A percentile compares a stretch with the other conserved stretches of the same genome.
Conservation (phyloP, 495 filamentous ascomycete genomes). For the Tuber borchii region DNA sequence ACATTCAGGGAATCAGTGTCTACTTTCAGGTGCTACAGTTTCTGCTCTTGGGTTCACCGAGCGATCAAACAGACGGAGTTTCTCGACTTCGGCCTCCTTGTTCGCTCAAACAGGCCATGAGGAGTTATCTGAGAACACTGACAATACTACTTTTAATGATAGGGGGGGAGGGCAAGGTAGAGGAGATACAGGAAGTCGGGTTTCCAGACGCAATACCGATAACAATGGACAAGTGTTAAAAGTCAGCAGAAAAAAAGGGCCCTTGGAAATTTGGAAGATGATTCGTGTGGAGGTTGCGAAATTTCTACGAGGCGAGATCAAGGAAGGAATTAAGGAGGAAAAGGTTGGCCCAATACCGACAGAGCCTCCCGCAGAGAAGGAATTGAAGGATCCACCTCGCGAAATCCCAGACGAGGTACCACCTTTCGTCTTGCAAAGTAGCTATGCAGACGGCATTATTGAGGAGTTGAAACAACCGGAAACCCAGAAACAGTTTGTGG, state of each 20-base stretch:
- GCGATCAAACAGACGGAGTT: neutral
- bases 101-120: neutral
- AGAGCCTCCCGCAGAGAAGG: neutral
- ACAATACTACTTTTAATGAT: neutral
- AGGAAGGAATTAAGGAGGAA: neutral
- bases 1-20: neutral
- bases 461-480: neutral
- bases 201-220: neutral
- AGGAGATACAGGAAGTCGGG: neutral
- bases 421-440: conserved; percentile 1
- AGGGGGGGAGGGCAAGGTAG: neutral
- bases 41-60: neutral
- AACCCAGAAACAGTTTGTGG: neutral
- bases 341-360: neutral
- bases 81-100: neutral
- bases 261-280: neutral
- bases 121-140: neutral
- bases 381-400: neutral
- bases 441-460: neutral
- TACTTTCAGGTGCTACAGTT: neutral
- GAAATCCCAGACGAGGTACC: neutral
- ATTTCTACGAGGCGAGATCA: neutral
- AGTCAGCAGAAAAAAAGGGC: neutral
- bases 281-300: neutral
- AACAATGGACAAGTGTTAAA: neutral